Evolutionary conservation across 495 filamentous ascomycete species (phyloP).

Genomic region (Penicillium malachiteum): DNA sequence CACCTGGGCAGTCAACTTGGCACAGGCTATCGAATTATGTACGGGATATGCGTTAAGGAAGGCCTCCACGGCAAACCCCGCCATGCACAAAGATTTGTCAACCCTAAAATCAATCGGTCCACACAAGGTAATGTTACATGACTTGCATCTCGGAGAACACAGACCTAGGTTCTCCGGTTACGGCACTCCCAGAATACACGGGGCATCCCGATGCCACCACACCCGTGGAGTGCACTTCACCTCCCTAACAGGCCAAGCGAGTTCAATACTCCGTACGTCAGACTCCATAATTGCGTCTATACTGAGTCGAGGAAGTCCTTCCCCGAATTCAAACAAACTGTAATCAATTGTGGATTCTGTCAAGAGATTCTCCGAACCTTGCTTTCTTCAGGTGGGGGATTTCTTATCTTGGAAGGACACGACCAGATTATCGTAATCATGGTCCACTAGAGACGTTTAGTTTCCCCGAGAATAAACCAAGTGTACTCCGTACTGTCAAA

Average conservation of each 20-base stretch:
- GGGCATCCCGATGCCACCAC: neutral
- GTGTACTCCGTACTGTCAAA: neutral
- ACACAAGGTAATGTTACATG: conserved; percentile 10
- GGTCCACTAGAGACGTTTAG: neutral
- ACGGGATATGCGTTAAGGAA: neutral
- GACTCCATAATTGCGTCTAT: no score
- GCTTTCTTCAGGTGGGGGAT: neutral
- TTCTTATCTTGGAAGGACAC: neutral
- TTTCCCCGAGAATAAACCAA: neutral
- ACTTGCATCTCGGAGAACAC: conserved; percentile 20
- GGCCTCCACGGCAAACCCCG: conserved; percentile 7
- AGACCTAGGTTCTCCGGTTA: conserved; percentile 19
- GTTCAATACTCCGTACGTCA: no score
- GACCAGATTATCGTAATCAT: neutral
- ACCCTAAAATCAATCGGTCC: conserved; percentile 7
- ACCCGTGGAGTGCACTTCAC: neutral
- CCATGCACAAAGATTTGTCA: conserved; percentile 19
- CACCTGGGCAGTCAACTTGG: no score
- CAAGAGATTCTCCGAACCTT: neutral
- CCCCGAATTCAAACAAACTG: no score
- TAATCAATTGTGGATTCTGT: neutral
- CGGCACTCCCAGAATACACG: neutral
- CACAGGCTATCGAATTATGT: neutral
- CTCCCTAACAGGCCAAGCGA: neutral
- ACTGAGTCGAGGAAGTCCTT: no score